These are phyloP conservation scores for Lichtheimia ramosa DNA, from an alignment of 371 early-diverging fungal species.

Conservation along the genomic window DNA sequence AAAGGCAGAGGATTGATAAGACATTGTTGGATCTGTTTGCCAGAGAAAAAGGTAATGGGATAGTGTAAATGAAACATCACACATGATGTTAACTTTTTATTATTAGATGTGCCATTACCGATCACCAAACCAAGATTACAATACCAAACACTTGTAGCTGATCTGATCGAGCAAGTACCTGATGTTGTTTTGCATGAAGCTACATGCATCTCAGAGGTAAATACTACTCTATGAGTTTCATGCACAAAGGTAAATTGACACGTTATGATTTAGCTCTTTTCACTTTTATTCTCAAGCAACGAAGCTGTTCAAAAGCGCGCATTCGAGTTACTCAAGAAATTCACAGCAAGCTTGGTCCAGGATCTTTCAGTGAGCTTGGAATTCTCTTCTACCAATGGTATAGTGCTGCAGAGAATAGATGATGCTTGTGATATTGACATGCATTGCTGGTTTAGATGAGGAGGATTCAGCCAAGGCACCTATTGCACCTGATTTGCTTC, in stretches of 20 bases:
- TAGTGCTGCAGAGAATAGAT: background rate
- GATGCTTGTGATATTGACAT: background rate
- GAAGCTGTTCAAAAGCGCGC: slow-evolving; percentile 47
- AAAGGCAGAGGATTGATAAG: no score
- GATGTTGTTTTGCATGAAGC: slow-evolving; percentile 26
- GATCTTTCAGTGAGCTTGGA: slow-evolving; percentile 53
- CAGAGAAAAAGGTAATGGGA: slow-evolving; percentile 10
- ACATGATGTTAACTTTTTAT: background rate
- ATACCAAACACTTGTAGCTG: slow-evolving; percentile 35
- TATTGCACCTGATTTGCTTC: slow-evolving; percentile 11
- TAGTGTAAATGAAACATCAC: no score
- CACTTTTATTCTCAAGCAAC: slow-evolving; percentile 22
- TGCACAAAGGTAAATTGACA: background rate
- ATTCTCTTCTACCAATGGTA: slow-evolving; percentile 33
- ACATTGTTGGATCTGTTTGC: slow-evolving; percentile 11
- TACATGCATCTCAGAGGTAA: slow-evolving; percentile 20
- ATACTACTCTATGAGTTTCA: background rate
- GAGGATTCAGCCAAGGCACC: slow-evolving; percentile 2
- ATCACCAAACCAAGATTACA: slow-evolving; percentile 14
- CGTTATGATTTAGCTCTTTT: slow-evolving; percentile 14
- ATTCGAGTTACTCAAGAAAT: slow-evolving; percentile 40
- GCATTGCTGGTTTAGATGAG: slow-evolving; percentile 17
- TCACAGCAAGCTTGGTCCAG: slow-evolving; percentile 39
- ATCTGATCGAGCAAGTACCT: slow-evolving; percentile 30
- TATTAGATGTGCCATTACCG: background rate